phyloP scores from a whole-genome alignment of 331 rosid species.

The Acacia concinna region DNA sequence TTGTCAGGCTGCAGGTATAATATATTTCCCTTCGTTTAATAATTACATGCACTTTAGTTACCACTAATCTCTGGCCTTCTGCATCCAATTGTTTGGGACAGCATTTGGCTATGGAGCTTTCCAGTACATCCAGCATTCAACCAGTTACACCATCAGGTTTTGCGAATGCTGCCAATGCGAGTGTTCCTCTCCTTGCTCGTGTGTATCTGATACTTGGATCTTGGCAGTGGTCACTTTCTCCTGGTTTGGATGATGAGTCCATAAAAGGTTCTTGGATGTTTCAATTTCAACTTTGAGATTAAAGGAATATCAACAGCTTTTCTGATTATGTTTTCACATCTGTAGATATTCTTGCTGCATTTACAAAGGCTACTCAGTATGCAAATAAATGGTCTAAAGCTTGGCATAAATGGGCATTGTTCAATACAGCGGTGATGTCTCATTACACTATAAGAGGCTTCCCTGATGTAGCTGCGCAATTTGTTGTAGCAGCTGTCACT shows the following conservation, averaged over 20 bases:
- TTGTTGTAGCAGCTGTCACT: conserved; percentile 91
- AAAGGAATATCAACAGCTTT: conserved; percentile 3
- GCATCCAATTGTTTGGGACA: conserved; percentile 31
- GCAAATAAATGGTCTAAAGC: conserved; percentile 87
- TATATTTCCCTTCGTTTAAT: conserved; percentile 10
- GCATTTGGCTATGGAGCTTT: conserved; percentile 82
- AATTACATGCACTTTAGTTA: background rate
- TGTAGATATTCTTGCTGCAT: conserved; percentile 79
- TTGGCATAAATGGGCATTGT: conserved; percentile 94
- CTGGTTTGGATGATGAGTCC: conserved; percentile 86
- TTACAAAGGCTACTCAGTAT: conserved; percentile 72
- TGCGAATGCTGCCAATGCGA: conserved; percentile 51
- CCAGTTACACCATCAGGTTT: conserved; percentile 48
- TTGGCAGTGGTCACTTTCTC: conserved; percentile 86
- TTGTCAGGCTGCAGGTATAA: conserved; percentile 83
- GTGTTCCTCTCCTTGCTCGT: conserved; percentile 87
- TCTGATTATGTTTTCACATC: conserved; percentile 30
- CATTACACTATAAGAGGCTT: conserved; percentile 81
- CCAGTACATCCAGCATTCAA: conserved; percentile 57
- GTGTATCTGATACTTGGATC: conserved; percentile 71
- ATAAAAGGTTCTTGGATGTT: conserved; percentile 58
- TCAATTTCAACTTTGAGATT: conserved; percentile 15
- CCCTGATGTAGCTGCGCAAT: conserved; percentile 66
- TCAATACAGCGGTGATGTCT: conserved; percentile 96
- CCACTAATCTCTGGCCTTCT: conserved; percentile 24